A percentile compares a stretch with the other conserved stretches of the same genome.
phyloP scores from a whole-genome alignment of 805 yeast species.

The Kazachstania taianensis region DNA sequence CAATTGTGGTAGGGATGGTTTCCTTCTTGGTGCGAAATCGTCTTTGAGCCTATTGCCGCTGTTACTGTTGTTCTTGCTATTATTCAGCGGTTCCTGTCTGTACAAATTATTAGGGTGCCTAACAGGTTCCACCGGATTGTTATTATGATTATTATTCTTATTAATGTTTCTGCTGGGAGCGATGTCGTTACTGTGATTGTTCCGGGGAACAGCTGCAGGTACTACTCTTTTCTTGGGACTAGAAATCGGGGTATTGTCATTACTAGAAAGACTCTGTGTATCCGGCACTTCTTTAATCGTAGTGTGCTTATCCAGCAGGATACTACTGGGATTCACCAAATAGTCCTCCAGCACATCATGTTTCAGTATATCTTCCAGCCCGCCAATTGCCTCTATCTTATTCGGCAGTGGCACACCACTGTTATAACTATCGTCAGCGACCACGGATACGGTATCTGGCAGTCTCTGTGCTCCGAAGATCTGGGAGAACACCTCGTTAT shows the following conservation, averaged over 20 bases:
- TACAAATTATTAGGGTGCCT: background rate
- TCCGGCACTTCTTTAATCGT: constrained; percentile 23
- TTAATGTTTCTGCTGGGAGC: no score
- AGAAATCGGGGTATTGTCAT: constrained; percentile 17
- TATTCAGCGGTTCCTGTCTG: background rate
- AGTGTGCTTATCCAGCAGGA: constrained; percentile 12
- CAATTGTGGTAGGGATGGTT: constrained; percentile 26
- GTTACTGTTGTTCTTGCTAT: background rate
- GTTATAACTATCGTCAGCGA: background rate
- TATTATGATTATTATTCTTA: background rate
- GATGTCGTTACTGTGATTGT: background rate
- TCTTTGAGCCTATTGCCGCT: constrained; percentile 7
- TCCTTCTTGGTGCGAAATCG: constrained; percentile 16
- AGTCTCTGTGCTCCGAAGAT: constrained; percentile 23
- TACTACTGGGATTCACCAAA: background rate
- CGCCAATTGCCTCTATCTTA: constrained; percentile 17
- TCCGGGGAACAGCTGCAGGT: background rate
- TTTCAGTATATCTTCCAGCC: constrained; percentile 13
- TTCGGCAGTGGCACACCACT: constrained; percentile 12
- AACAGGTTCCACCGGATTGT: background rate
- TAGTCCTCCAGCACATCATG: constrained; percentile 17
- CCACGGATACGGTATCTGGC: constrained; percentile 9
- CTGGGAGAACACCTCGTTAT: constrained; percentile 10
- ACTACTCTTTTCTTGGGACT: constrained; percentile 15
- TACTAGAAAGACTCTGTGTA: constrained; percentile 22